Base-by-base conservation (phyloP, 805 yeast species). In the Saturnispora dispora region DNA sequence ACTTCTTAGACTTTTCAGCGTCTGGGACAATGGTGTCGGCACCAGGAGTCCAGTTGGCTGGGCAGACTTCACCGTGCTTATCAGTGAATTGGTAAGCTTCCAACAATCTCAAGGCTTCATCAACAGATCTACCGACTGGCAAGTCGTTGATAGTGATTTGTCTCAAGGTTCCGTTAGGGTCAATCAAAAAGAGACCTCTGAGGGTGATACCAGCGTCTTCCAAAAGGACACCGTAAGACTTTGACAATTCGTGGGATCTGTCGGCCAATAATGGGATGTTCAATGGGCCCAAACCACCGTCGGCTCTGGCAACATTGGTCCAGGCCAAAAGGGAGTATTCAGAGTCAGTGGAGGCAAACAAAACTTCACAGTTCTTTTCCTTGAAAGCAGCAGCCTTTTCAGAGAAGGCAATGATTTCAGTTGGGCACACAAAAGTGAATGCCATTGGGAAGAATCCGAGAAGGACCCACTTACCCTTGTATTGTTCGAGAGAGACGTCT, bases 1-100 rank as follows among this genome's bases (percentile, higher is more conserved):
- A 88, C 68, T 79, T 83, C 80, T 83, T 83, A 65, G 93, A 83
- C 63, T 77, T 83, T 47, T 71, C 78, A 61, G 86, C 88, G 62
- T 79, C 85, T 68, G 90, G 88, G 72, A 83, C 84, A 76, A 89
- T 88, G 72, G 96, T 86, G 69, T 87, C 96, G 57, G 87, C 71
- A 76, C 99, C 99, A 72, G 87, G 84, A 53, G 83, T 81, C 99
- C 99, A 91, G 95, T 91, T 93, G 71, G 98, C 97, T 66, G 99
- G 99, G 78, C 97, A 90, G 61, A 91, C 99, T 78, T 95, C 96
- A 77, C 99, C 99, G 83, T 93, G 78, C 79, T 88, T 86, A 74
- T 90, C 98, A 65, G 96, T 87, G 90, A 95, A 93, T 79, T 91
- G 96, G 96, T 93, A 93, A 63, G 97, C 99, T 71, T 93, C 98